phyloP scores from a whole-genome alignment of 2,329 filamentous ascomycete species.

The Alternaria novae-zelandiae region DNA sequence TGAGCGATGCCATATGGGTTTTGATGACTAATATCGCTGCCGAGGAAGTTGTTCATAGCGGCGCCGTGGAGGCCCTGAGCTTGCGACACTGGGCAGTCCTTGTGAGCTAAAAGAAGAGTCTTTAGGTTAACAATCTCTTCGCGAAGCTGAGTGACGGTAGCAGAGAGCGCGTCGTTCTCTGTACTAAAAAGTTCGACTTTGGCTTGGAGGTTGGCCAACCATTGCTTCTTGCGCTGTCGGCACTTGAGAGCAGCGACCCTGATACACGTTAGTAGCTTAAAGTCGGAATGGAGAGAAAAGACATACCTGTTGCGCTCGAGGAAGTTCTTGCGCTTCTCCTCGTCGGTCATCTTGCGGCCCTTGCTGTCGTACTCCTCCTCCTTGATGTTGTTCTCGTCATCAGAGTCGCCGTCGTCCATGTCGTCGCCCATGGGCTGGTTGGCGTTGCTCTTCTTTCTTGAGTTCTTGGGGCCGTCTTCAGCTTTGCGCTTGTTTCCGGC shows the following conservation, averaged over 20 bases:
- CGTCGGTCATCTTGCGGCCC: constrained; percentile 91
- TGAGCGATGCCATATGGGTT: constrained; percentile 59
- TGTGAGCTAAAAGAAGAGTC: constrained; percentile 89
- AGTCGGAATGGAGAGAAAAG: constrained; percentile 14
- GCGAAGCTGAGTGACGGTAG: constrained; percentile 81
- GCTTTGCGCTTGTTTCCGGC: constrained; percentile 71
- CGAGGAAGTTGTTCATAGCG: constrained; percentile 59
- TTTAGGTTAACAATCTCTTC: constrained; percentile 97
- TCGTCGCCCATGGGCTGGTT: constrained; percentile 58
- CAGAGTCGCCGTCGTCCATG: constrained; percentile 52
- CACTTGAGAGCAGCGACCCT: constrained; percentile 97
- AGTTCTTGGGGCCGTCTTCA: constrained; percentile 72
- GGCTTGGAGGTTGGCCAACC: constrained; percentile 90
- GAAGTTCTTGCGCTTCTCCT: constrained; percentile 98
- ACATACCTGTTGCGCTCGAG: constrained; percentile 91
- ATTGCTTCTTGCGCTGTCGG: constrained; percentile 97
- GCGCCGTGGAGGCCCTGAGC: constrained; percentile 72
- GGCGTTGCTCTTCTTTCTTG: constrained; percentile 70
- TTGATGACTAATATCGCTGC: constrained; percentile 52
- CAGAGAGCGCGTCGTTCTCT: constrained; percentile 87
- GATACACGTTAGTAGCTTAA: constrained; percentile 26
- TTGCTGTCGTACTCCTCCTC: constrained; percentile 55
- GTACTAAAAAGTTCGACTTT: constrained; percentile 93
- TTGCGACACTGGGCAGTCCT: constrained; percentile 92
- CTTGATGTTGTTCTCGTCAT: constrained; percentile 48